These are phyloP conservation scores for Carex scoparia DNA, from an alignment of 176 grass and related monocot species.

Conservation along the genomic window DNA sequence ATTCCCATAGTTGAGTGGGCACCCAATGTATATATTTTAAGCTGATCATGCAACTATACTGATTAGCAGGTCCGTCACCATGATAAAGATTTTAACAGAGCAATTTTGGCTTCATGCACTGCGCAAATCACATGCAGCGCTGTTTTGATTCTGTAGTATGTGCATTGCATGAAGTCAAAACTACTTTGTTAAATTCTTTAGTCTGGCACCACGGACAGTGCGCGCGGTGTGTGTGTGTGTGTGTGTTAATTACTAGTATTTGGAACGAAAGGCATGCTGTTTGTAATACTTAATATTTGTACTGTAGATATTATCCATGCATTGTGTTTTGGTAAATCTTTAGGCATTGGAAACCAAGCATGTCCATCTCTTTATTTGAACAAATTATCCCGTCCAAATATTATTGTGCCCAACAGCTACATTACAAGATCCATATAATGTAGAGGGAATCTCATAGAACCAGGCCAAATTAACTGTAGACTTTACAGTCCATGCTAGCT, in stretches of 20 bases:
- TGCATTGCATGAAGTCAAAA: too few relatives aligned
- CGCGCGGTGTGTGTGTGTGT: neutral
- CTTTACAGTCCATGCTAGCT: neutral
- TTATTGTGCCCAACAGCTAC: neutral
- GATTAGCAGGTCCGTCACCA: too few relatives aligned
- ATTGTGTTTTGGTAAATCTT: neutral
- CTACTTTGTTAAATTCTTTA: too few relatives aligned
- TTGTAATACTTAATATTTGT: neutral
- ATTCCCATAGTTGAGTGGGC: too few relatives aligned
- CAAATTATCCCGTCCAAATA: neutral
- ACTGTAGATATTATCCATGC: neutral
- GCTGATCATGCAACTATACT: neutral
- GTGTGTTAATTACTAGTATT: neutral
- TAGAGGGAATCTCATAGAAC: neutral
- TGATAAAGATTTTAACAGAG: too few relatives aligned
- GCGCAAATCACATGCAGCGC: too few relatives aligned
- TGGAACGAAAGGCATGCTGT: neutral
- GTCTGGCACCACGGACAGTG: neutral
- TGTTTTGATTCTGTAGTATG: too few relatives aligned
- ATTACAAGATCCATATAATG: neutral
- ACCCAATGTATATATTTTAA: neutral
- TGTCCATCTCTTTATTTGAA: neutral
- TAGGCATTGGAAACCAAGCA: neutral
- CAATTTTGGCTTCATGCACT: too few relatives aligned
- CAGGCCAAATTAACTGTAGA: neutral